Conservation (phyloP, 1,284 basidiomycete species). For the Leccinum pachyderme region DNA sequence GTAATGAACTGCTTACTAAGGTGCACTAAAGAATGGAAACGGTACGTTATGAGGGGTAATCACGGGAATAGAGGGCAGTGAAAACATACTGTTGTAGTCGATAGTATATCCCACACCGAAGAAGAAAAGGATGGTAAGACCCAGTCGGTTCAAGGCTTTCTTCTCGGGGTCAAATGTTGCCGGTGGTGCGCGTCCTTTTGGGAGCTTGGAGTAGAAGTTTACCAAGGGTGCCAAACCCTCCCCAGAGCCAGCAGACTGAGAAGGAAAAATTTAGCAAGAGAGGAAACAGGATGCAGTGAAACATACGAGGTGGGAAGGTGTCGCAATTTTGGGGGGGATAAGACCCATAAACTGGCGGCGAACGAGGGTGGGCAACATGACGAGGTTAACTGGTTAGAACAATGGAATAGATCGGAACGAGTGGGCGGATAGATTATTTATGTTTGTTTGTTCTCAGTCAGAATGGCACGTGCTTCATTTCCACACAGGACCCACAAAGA, state of each 20-base stretch:
- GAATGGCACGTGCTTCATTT: slow-evolving; percentile 15
- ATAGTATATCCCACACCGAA: slow-evolving; percentile 87
- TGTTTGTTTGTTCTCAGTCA: slow-evolving; percentile 20
- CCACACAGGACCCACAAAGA: slow-evolving; percentile 11
- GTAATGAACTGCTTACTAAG: slow-evolving; percentile 55
- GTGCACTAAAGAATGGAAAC: slow-evolving; percentile 54
- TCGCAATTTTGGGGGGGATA: slow-evolving; percentile 94
- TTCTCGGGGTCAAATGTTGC: slow-evolving; percentile 72
- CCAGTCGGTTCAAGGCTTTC: slow-evolving; percentile 79
- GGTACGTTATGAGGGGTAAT: slow-evolving; percentile 3
- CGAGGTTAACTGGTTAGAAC: slow-evolving; percentile 5
- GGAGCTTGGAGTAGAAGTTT: slow-evolving; percentile 92
- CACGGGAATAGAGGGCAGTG: slow-evolving; percentile 1
- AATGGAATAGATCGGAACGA: slow-evolving; percentile 22
- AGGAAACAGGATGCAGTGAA: fast-evolving
- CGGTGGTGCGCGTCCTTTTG: slow-evolving; percentile 72
- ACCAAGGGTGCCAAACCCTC: slow-evolving; percentile 83
- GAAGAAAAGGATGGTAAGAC: slow-evolving; percentile 70
- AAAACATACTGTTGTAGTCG: slow-evolving; percentile 84
- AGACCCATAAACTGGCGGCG: slow-evolving; percentile 80
- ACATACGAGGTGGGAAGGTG: slow-evolving; percentile 82
- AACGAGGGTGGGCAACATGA: slow-evolving; percentile 80
- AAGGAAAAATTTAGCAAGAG: slow-evolving; percentile 5
- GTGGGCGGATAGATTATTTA: slow-evolving; percentile 10
- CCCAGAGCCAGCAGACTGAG: slow-evolving; percentile 73